Evolutionary conservation across 352 stramenopile genomes (phyloP).

Genomic region (Phytophthora litchii): DNA sequence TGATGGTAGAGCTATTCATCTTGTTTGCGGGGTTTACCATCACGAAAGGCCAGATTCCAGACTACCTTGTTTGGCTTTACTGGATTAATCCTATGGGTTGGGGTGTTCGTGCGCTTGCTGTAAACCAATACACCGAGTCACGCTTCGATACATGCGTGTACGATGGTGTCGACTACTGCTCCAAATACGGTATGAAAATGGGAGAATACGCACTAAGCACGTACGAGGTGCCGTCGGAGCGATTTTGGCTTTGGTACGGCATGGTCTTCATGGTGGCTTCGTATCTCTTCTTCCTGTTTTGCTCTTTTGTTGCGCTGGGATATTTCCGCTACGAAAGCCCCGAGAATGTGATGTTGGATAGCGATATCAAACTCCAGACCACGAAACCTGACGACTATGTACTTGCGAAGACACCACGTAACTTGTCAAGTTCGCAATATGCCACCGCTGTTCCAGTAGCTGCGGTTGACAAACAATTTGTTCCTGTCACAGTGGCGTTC

Average conservation of each 20-base stretch:
- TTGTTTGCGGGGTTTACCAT: slow-evolving; percentile 22
- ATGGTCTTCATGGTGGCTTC: slow-evolving; percentile 4
- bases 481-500: slow-evolving; percentile 18
- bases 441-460: background rate
- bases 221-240: slow-evolving; percentile 23
- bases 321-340: slow-evolving; percentile 27
- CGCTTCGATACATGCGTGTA: slow-evolving; percentile 36
- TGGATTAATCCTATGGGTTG: slow-evolving; percentile 27
- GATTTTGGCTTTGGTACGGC: slow-evolving; percentile 30
- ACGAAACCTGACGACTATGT: slow-evolving; percentile 4
- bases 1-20: slow-evolving; percentile 12
- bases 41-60: slow-evolving; percentile 30
- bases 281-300: slow-evolving; percentile 22
- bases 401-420: slow-evolving; percentile 6
- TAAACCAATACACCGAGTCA: slow-evolving; percentile 33
- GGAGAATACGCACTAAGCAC: slow-evolving; percentile 23
- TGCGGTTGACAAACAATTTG: slow-evolving; percentile 1
- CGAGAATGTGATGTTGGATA: slow-evolving; percentile 9
- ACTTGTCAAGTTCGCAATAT: background rate
- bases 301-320: slow-evolving; percentile 18
- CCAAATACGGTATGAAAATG: slow-evolving; percentile 23
- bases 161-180: slow-evolving; percentile 33
- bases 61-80: slow-evolving; percentile 28
- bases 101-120: slow-evolving; percentile 22
- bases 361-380: background rate